Conservation (phyloP, 805 yeast species). For the Komagataella ulmi region DNA sequence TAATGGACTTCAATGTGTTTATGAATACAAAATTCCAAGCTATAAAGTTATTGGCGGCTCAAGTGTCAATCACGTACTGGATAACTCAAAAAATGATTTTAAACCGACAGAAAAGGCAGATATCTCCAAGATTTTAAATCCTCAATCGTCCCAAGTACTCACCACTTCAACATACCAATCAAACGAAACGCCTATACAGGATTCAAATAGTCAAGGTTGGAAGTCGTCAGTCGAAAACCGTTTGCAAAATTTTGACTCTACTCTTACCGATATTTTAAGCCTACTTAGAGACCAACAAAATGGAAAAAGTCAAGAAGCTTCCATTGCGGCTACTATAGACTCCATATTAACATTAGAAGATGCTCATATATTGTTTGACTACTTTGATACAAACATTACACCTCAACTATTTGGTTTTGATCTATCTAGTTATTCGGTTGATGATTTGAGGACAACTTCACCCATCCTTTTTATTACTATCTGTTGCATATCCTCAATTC, state of each 20-base stretch:
- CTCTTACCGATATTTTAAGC: conserved; percentile 22
- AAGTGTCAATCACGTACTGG: not conserved
- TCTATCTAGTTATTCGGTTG: conserved; percentile 33
- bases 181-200: not conserved
- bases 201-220: conserved; percentile 12
- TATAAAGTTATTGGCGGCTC: conserved; percentile 16
- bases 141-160: not conserved
- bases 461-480: conserved; percentile 48
- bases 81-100: not conserved
- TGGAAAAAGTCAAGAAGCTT: not conserved
- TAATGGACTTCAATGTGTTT: conserved; percentile 40
- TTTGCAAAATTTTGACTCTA: conserved; percentile 23
- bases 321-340: conserved; percentile 5
- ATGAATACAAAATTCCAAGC: conserved; percentile 39
- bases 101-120: not conserved
- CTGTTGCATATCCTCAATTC: conserved; percentile 49
- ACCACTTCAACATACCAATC: not conserved
- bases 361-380: conserved; percentile 34
- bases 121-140: not conserved
- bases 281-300: conserved; percentile 16
- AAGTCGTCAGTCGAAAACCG: conserved; percentile 22
- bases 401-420: conserved; percentile 59
- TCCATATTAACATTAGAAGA: conserved; percentile 10
- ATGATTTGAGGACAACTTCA: conserved; percentile 36
- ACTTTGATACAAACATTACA: conserved; percentile 40